A percentile compares a stretch with the other conserved stretches of the same genome.
Evolutionary conservation across 257 asterid species (phyloP).

Genomic region (Verbascum thapsus): DNA sequence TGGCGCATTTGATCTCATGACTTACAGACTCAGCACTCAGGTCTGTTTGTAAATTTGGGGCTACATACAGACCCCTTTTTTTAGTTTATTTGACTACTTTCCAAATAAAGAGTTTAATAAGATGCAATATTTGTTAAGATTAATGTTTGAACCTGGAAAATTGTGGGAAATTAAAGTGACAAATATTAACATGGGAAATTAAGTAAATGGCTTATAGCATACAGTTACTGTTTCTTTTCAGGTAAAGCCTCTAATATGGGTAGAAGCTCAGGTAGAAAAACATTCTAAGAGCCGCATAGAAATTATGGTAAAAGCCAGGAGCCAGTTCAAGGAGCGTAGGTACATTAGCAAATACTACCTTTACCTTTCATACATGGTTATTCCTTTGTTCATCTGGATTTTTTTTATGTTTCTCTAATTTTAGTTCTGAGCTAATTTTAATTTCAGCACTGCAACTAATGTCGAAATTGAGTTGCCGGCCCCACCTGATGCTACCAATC

Average conservation of each 20-base stretch:
- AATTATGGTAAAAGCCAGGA: constrained; percentile 69
- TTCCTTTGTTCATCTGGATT: constrained; percentile 2
- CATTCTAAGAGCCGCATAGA: constrained; percentile 82
- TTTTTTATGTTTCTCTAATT: constrained; percentile 23
- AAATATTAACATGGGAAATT: too few relatives aligned
- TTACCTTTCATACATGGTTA: too few relatives aligned
- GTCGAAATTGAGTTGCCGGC: constrained; percentile 98
- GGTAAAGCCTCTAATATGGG: constrained; percentile 80
- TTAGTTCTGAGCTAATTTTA: constrained; percentile 33
- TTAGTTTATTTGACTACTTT: not conserved
- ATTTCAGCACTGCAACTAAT: constrained; percentile 91
- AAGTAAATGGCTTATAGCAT: too few relatives aligned
- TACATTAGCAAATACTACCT: too few relatives aligned
- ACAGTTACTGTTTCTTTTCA: too few relatives aligned
- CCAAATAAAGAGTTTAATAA: too few relatives aligned
- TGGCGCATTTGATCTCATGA: constrained; percentile 61
- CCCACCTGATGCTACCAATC: constrained; percentile 94
- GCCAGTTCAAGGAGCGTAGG: constrained; percentile 90
- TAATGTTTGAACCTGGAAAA: too few relatives aligned
- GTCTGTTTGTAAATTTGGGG: constrained; percentile 3
- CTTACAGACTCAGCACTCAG: constrained; percentile 59
- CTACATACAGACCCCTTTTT: not conserved
- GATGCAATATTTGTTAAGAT: too few relatives aligned
- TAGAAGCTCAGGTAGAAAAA: constrained; percentile 76
- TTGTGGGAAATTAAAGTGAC: too few relatives aligned